Evolutionary conservation across 208 protist species (phyloP).

Genomic region (Crithidia acanthocephali): DNA sequence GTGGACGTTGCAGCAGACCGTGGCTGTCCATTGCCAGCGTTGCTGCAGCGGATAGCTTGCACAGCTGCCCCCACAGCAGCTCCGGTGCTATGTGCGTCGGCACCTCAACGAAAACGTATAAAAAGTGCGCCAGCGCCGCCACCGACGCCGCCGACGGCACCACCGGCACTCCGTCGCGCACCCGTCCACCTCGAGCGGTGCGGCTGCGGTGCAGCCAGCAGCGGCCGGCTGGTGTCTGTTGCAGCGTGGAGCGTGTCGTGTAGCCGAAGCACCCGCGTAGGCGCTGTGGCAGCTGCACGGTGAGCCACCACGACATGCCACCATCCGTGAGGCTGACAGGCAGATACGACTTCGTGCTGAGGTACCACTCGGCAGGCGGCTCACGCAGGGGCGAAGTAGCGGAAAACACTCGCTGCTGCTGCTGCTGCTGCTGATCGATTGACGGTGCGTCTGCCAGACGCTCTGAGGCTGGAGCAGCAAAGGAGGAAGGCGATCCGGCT

Average conservation of each 20-base stretch:
- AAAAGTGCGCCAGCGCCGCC: slow-evolving; percentile 18
- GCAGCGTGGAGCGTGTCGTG: slow-evolving; percentile 28
- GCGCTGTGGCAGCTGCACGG: slow-evolving; percentile 33
- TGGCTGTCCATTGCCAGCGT: not conserved
- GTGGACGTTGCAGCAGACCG: too few species aligned
- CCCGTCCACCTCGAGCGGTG: not conserved
- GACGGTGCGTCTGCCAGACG: too few species aligned
- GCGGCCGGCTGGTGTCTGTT: slow-evolving; percentile 20
- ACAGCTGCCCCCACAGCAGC: slow-evolving; percentile 34
- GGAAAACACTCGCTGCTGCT: not conserved
- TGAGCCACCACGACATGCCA: slow-evolving; percentile 46
- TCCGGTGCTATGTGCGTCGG: slow-evolving; percentile 31
- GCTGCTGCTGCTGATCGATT: not conserved
- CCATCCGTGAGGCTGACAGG: slow-evolving; percentile 34
- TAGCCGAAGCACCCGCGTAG: slow-evolving; percentile 37
- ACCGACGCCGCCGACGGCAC: slow-evolving; percentile 5
- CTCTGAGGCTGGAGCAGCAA: too few species aligned
- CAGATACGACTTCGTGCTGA: slow-evolving; percentile 26
- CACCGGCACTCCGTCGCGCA: too few species aligned
- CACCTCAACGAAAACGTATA: slow-evolving; percentile 28
- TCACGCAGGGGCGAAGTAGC: not conserved
- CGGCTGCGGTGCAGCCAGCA: slow-evolving; percentile 27
- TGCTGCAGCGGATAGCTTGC: slow-evolving; percentile 9
- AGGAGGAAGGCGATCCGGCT: too few species aligned
- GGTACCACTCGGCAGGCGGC: slow-evolving; percentile 16